Percentiles rank a stretch among this genome's conserved stretches.
Evolutionary conservation across 2,329 filamentous ascomycete species (phyloP).

Genomic region (Hymenoscyphus linearis): DNA sequence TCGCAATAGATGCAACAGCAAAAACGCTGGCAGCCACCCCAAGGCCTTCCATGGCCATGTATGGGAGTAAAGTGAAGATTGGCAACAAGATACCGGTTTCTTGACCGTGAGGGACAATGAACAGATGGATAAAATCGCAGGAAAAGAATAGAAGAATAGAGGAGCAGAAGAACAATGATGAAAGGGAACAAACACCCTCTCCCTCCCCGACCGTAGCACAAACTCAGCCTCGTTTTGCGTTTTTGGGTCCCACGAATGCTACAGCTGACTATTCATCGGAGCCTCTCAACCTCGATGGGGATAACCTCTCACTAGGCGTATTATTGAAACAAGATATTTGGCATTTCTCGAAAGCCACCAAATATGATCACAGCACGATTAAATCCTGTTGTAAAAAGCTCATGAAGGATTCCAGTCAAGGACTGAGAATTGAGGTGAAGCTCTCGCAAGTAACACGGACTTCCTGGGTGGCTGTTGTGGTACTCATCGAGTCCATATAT

Average conservation of each 20-base stretch:
- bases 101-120: background rate
- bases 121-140: background rate
- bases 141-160: background rate
- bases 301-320: background rate
- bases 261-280: background rate
- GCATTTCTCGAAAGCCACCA: background rate
- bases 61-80: background rate
- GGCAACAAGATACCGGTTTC: background rate
- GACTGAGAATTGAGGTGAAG: too few relatives aligned
- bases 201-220: background rate
- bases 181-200: background rate
- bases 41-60: background rate
- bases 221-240: background rate
- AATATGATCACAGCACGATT: too few relatives aligned
- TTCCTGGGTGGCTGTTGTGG: too few relatives aligned
- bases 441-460: too few relatives aligned
- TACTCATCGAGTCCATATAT: too few relatives aligned
- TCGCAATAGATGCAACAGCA: conserved; percentile 1
- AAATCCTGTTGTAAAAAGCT: too few relatives aligned
- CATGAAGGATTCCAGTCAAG: too few relatives aligned
- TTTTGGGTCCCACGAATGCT: background rate
- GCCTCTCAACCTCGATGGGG: background rate
- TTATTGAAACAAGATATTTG: background rate
- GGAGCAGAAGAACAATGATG: too few relatives aligned
- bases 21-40: background rate